Evolutionary conservation across 208 protist species (phyloP), one percentile per base, ranked within the genome.

Genomic region (Acanthamoeba pearcei): DNA sequence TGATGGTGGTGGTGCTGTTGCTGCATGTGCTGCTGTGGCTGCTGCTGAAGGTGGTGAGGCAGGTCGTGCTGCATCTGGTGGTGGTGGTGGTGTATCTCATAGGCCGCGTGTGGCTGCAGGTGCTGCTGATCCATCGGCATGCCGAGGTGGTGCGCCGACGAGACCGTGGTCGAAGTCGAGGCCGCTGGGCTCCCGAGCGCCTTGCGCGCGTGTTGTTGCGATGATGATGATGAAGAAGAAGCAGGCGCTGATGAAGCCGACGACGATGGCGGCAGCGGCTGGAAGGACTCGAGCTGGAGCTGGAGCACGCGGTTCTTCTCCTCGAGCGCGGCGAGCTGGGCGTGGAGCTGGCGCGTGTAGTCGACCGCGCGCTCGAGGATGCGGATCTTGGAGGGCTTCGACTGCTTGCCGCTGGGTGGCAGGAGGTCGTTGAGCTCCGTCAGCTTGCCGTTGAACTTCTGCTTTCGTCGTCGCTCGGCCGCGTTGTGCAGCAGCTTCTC

Each of bases 401-500:
- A 24, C 80, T 88, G 80, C 80, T 88, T 88, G 80, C 80, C 80
- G 35, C 35, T 92, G 17, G n/a, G 86, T 0, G 86, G 86, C 38
- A 92, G 86, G 19, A 92, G 86, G 60, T 92, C 86, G 64, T 92
- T 42, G 10, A 92, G 86, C 86, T 92, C 86, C 27, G 55, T 92
- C 60, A 92, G 49, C 86, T 92, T 92, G 35, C n/a, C 32, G 42
- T 92, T 92, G 62, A 92, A 92, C 42, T 76, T 68, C 55, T 92
- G 86, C 60, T 92, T 92, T 68, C 86, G 55, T 76, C 86, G 55
- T 15, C 86, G 55, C 62, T 92, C 86, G 6, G 55, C 55, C 12
- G 86, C 86, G 38, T 92, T 92, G 86, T 92, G 86, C 5, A 78
- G 86, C 35, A 92, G 62, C 86, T 92, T 92, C 42, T 92, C 86